These are phyloP conservation scores for Mucor indicus DNA, from an alignment of 371 early-diverging fungal genomes.

Conservation along the genomic window DNA sequence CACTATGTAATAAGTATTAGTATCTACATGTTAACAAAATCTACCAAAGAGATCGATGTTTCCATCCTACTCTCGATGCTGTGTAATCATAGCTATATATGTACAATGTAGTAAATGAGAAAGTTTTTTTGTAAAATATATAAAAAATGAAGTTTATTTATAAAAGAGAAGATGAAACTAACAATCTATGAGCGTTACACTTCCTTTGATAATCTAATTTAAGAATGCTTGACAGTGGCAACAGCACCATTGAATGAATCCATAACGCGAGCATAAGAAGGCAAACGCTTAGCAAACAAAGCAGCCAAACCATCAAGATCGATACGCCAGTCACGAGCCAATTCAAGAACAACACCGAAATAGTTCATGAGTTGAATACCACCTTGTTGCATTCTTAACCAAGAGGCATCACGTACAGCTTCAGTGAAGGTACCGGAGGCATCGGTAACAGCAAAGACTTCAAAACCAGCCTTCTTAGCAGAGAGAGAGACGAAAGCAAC, in stretches of 20 bases:
- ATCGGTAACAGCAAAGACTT: constrained; percentile 30
- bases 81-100: too few relatives aligned
- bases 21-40: too few relatives aligned
- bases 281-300: constrained; percentile 26
- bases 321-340: constrained; percentile 26
- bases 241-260: constrained; percentile 22
- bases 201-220: too few relatives aligned
- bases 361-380: constrained; percentile 23
- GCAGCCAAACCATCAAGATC: constrained; percentile 21
- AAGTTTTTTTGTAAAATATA: too few relatives aligned
- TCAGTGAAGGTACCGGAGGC: constrained; percentile 23
- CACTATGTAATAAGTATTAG: too few relatives aligned
- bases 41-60: too few relatives aligned
- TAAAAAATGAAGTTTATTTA: too few relatives aligned
- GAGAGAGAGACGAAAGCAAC: constrained; percentile 26
- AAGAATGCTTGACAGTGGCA: constrained; percentile 4
- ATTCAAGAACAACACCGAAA: constrained; percentile 27
- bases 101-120: too few relatives aligned
- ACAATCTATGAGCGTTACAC: too few relatives aligned
- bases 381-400: constrained; percentile 27
- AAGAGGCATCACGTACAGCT: constrained; percentile 23
- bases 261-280: constrained; percentile 25
- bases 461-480: constrained; percentile 30
- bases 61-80: too few relatives aligned
- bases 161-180: too few relatives aligned